Base-by-base conservation (phyloP, 2,329 filamentous ascomycete genomes). In the Aspergillus candidus region DNA sequence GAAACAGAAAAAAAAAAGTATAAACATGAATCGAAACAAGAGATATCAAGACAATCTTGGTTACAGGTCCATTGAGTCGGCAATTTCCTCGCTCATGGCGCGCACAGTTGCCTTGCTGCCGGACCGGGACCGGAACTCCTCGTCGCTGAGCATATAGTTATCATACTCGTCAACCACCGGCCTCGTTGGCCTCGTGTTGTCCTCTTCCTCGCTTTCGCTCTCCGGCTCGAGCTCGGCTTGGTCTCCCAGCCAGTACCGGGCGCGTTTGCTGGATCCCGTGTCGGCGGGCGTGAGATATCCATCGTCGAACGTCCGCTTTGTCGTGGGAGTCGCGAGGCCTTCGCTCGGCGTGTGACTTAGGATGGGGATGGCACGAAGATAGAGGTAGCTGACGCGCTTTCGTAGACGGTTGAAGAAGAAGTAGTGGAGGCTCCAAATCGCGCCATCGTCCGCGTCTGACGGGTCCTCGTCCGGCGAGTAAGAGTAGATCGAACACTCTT, bases 371-470 rank as follows among this genome's bases (percentile, higher is more conserved):
- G 88, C 90, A 49, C 91, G 84, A 36, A 96, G 79, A 60, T 96
- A 94, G 36, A 98, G 72, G 64, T 98, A 98, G 48, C 88, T 90
- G 13, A 98, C 91, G 34, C 93, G 82, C 72, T 97, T 97, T 61
- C 84, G 78, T 18, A 83, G 75, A 59, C 91, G 91, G 74, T 94
- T 96, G 77, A 96, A 97, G 67, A 97, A 94, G 73, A 98, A 95
- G 68, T 94, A 96, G 66, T 97, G 90, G 50, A 90, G 77, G 39
- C 87, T 89, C 91, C 91, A 98, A 50, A 98, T 90, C 8, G 90
- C 85, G 49, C 88, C 87, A 60, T 96, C 89, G 49, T 95, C 91
- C 48, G 94, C 90, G 51, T 89, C 89, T 58, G 94, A 95, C 0
- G 89, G 88, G 60, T 95, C 90, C 49, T 90, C 87, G 33, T 88